Percentiles rank a stretch among this genome's conserved stretches.
These are phyloP conservation scores for Oenanthe sinensis DNA, from an alignment of 129 eudicot genomes.

Conservation along the genomic window DNA sequence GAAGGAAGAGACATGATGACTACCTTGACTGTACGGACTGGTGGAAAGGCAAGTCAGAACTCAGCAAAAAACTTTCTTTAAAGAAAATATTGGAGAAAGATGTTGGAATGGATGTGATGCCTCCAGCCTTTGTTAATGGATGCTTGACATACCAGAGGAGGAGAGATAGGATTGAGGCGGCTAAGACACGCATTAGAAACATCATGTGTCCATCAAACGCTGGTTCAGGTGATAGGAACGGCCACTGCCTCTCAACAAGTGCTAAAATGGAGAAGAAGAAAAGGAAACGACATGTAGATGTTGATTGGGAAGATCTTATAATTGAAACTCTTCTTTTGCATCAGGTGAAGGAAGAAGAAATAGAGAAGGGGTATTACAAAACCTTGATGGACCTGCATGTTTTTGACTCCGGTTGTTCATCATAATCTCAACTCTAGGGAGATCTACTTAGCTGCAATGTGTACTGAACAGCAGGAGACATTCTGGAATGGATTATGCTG, in stretches of 20 bases:
- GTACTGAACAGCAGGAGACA: not conserved
- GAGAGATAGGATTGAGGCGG: conserved; percentile 37
- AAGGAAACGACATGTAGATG: conserved; percentile 24
- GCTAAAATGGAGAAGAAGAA: conserved; percentile 25
- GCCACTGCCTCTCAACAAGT: conserved; percentile 12
- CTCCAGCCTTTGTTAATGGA: conserved; percentile 40
- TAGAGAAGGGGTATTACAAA: conserved; percentile 65
- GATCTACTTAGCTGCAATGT: not conserved
- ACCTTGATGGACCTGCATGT: conserved; percentile 64
- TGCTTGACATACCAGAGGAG: conserved; percentile 24
- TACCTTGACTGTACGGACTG: conserved; percentile 31
- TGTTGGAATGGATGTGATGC: conserved; percentile 38
- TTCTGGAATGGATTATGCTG: not conserved
- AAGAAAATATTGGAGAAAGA: conserved; percentile 39
- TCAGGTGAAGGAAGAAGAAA: conserved; percentile 56
- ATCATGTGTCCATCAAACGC: conserved; percentile 21
- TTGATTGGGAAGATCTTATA: conserved; percentile 75
- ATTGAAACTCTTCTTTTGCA: conserved; percentile 77
- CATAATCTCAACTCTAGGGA: not conserved
- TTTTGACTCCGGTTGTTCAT: conserved; percentile 19
- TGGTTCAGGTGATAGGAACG: conserved; percentile 15
- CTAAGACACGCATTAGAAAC: conserved; percentile 34
- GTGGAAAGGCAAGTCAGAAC: conserved; percentile 49
- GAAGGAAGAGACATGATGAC: conserved; percentile 11
- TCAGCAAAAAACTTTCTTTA: conserved; percentile 37